Base-by-base conservation (phyloP, 441 rosid genomes). In the Gossypium gossypioides region DNA sequence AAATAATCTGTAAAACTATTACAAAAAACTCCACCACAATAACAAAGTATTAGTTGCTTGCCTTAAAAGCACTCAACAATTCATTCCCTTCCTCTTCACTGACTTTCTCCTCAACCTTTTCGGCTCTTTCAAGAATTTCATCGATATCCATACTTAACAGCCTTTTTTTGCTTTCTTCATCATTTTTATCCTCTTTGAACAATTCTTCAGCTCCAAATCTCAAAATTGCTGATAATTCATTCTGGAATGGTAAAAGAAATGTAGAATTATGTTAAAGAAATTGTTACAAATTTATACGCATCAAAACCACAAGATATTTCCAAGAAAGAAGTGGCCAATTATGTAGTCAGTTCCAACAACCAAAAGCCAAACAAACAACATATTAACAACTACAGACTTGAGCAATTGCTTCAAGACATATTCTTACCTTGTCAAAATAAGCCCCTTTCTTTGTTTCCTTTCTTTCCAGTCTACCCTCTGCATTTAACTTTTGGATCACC, bases 161-260 rank as follows among this genome's bases (percentile, higher is more conserved):
- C 82, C 92, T 85, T 72, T 86, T 96, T 82, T 96, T 96, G 83
- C 88, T 91, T 84, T 96, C 98, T 82, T 96, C 99, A 65, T 96
- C 99, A 78, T 84, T 96, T 83, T 77, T 90, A 18, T 96, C 98
- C 73, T 93, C 99, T 83, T 96, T 96, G 78, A 93, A 96, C 75
- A 96, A 90, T 73, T 96, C 99, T 86, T 96, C 99, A 0, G 99
- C 98, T 64, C 98, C 99, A 81, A 96, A 96, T 81, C 99, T 91
- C 75, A 96, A 83, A 77, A 96, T 96, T 77, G 99, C 96, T 65
- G 99, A 96, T 55, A 96, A 89, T 85, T 96, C 99, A 76, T 96
- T 96, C 99, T 96, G 81, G 68, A 83, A 75, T 34, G 40, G 82
- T 59, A 78, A 54, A 76, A 78, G 74, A 54, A 16, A 16, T 4